Base-by-base conservation (phyloP, 2,329 filamentous ascomycete genomes). In the Trichoderma lentiforme region DNA sequence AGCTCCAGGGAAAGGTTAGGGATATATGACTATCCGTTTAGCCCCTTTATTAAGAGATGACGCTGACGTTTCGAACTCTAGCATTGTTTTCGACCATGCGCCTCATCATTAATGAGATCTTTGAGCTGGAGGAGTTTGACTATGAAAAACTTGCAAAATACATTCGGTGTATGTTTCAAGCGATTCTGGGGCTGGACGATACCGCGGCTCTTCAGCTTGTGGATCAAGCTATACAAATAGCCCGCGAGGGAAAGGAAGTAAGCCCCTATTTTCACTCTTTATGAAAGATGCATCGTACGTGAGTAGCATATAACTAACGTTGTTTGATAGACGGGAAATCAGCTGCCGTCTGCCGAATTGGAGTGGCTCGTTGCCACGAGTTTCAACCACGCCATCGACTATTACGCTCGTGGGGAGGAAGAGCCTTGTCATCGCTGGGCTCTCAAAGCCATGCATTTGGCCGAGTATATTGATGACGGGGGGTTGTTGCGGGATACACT, bases 131-230 rank as follows among this genome's bases (percentile, higher is more conserved):
- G 21, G 76, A 80, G 0, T 89, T 90, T 58, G 86, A 91, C 73
- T 84, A 84, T 5, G 78, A 79, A 1, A 90, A 89, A 75, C 83
- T 97, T 1, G 88, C 92, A 8, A 92, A 91, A 76, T 97, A 96
- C 83, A 87, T 95, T 60, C 89, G 93, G 1, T 94, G 92, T 76
- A 84, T 96, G 2, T 92, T 95, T 74, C 91, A 92, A 73, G 84
- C 89, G 1, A 87, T 91, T 0, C 81, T 94, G 0, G 83, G 87
- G 1, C 82, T 86, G 5, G 86, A 90, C 61, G 86, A 89, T 24
- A 79, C 80, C 0, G 80, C 90, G 18, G 87, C 89, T 11, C 82
- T 91, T 64, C 84, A 86, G 60, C 84, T 94, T 4, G 81, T 94
- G 8, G 86, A 90, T n/a, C 90, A 94, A 77, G 88, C 89, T 1